Base-by-base conservation (phyloP, 257 asterid genomes). In the Vinca minor region DNA sequence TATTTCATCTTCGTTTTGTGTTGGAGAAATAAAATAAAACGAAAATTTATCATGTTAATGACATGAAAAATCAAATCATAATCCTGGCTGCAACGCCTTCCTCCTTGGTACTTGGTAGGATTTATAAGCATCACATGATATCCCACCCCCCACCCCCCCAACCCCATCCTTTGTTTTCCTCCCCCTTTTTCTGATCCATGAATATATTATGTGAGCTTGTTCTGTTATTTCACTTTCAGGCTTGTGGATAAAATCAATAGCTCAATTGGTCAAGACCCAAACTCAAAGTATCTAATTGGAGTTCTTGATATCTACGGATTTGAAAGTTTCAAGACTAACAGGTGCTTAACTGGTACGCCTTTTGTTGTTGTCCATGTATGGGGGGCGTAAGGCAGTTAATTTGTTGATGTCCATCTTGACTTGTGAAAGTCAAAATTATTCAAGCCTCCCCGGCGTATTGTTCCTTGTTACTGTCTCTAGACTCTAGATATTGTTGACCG, bases 321-420 rank as follows among this genome's bases (percentile, higher is more conserved):
- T 72, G 86, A 81, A 63, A 81, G 86, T 75, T 81, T 81, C 79
- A 81, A 81, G 86, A 78, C 86, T 73, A 81, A 81, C 81, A 81
- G 86, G 86, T 81, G 83, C 79, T 78, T 80, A 63, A 72, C 66
- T 73, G 80, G 82, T 74, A 72, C 36, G 76, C 79, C 26, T 75
- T 66, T 72, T 56, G 44, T 44, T 39, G 11, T 49, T 38, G 25
- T 31, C 62, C 15, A 56, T 31, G 14, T 15, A 13, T 36, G 21
- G 36, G 67, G n/a, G 67, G n/a, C 14, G 1, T 61, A 11, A 23
- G 3, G 23, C 14, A 59, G 32, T 32, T 67, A 14, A 62, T 44
- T 44, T 44, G 13, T 18, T 32, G 50, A 13, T 8, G 13, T 34
- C 29, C 35, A 14, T 42, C 60, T 17, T 46, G 20, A 39, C 32